Evolutionary conservation across 2,329 filamentous ascomycete genomes (phyloP).

Genomic region (Cladosporium austrohemisphaericum): DNA sequence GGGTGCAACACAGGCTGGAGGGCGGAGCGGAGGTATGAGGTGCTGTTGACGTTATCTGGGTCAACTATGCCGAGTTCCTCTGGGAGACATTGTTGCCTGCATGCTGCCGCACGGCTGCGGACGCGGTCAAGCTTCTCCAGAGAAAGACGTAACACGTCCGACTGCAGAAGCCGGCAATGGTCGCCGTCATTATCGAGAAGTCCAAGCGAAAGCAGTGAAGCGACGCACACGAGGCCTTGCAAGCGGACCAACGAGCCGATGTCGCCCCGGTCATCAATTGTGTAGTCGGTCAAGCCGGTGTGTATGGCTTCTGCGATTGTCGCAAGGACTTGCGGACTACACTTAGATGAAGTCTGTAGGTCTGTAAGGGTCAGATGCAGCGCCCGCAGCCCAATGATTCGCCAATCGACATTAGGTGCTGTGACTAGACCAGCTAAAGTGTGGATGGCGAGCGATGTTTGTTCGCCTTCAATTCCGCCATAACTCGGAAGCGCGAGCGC

Average conservation of each 20-base stretch:
- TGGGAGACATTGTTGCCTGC: constrained; percentile 12
- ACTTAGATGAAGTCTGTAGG: neutral
- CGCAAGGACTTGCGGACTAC: neutral
- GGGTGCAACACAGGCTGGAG: constrained; percentile 18
- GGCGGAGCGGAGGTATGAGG: constrained; percentile 23
- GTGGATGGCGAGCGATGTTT: constrained; percentile 28
- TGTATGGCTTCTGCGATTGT: constrained; percentile 20
- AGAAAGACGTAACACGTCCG: constrained; percentile 59
- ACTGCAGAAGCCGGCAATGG: constrained; percentile 18
- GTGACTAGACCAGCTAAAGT: constrained; percentile 30
- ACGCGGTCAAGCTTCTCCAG: constrained; percentile 90
- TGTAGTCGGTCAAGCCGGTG: constrained; percentile 75
- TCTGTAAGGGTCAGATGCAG: constrained; percentile 29
- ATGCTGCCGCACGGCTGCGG: constrained; percentile 61
- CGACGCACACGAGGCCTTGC: constrained; percentile 67
- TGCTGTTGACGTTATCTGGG: constrained; percentile 18
- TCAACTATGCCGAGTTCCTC: constrained; percentile 9
- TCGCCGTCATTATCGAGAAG: neutral
- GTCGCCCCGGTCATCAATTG: constrained; percentile 82
- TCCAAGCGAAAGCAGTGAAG: constrained; percentile 13
- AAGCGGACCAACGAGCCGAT: constrained; percentile 81
- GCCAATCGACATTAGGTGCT: constrained; percentile 40
- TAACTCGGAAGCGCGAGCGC: constrained; percentile 27
- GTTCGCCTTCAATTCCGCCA: constrained; percentile 19
- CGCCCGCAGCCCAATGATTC: constrained; percentile 41